phyloP scores from a whole-genome alignment of 352 stramenopile species.

The Phytophthora ohioensis region DNA sequence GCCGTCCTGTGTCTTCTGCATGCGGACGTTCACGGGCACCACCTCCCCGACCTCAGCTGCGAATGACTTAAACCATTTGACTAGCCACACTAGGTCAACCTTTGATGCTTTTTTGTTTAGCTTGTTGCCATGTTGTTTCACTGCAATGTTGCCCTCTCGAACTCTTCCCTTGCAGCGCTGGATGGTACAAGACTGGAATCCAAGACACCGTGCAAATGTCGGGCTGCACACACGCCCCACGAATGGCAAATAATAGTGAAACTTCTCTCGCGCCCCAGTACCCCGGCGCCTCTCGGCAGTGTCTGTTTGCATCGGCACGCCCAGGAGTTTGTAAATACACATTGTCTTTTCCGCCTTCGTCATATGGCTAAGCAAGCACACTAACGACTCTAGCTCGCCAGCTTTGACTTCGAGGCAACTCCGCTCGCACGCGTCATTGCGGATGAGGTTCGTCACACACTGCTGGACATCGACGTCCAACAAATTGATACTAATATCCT shows the following conservation, averaged over 20 bases:
- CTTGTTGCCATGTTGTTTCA: slow-evolving; percentile 3
- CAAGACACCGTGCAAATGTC: background rate
- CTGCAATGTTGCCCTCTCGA: slow-evolving; percentile 3
- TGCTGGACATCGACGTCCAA: background rate
- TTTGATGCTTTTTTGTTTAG: too few species aligned
- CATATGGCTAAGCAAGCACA: slow-evolving; percentile 3
- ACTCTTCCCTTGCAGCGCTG: background rate
- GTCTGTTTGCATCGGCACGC: slow-evolving; percentile 7
- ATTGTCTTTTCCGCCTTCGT: slow-evolving; percentile 8
- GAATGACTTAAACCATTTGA: slow-evolving; percentile 20
- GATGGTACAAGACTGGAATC: background rate
- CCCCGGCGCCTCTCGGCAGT: background rate
- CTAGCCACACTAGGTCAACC: slow-evolving; percentile 12
- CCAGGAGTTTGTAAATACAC: slow-evolving; percentile 1
- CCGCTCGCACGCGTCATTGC: background rate
- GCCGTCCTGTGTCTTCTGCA: slow-evolving; percentile 2
- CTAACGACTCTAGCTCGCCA: slow-evolving; percentile 3
- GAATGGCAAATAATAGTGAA: slow-evolving; percentile 8
- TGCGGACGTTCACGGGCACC: slow-evolving; percentile 10
- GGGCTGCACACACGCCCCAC: background rate
- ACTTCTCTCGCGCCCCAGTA: background rate
- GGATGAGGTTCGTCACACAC: background rate
- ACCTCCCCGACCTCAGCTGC: slow-evolving; percentile 14
- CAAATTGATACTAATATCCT: slow-evolving; percentile 6
- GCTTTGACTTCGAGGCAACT: background rate